Evolutionary conservation across 371 early-diverging fungal genomes (phyloP).

Genomic region (Dichotomocladium elegans): DNA sequence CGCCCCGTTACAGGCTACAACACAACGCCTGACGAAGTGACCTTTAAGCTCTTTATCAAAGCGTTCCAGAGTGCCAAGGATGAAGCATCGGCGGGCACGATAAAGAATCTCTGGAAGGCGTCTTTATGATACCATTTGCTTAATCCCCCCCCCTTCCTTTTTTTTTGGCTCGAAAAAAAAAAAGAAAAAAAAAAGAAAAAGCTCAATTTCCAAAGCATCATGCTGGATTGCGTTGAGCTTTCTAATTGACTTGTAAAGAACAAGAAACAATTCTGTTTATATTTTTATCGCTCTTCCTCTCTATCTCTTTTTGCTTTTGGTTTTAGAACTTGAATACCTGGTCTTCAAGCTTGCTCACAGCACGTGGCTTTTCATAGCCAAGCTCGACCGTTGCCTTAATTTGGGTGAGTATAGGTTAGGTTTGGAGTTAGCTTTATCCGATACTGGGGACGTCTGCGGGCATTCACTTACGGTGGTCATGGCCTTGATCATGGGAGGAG

Average conservation of each 20-base stretch:
- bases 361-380: constrained; percentile 73
- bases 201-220: neutral
- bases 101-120: constrained; percentile 3
- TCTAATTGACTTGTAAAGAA: no score
- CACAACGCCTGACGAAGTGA: constrained; percentile 20
- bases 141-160: neutral
- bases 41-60: constrained; percentile 35
- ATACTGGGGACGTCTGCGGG: neutral
- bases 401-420: no score
- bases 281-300: neutral
- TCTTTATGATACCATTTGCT: constrained; percentile 9
- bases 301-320: neutral
- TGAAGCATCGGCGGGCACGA: constrained; percentile 18
- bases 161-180: neutral
- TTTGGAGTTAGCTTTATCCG: no score
- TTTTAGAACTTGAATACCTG: constrained; percentile 89
- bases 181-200: no score
- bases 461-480: constrained; percentile 57
- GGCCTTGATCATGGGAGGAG: constrained; percentile 90
- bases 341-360: constrained; percentile 81
- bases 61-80: constrained; percentile 29
- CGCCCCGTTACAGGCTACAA: neutral
- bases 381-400: constrained; percentile 58
- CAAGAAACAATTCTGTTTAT: no score
- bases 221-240: no score